Evolutionary conservation across 2,329 filamentous ascomycete species (phyloP).

Genomic region (Talaromyces sp.): DNA sequence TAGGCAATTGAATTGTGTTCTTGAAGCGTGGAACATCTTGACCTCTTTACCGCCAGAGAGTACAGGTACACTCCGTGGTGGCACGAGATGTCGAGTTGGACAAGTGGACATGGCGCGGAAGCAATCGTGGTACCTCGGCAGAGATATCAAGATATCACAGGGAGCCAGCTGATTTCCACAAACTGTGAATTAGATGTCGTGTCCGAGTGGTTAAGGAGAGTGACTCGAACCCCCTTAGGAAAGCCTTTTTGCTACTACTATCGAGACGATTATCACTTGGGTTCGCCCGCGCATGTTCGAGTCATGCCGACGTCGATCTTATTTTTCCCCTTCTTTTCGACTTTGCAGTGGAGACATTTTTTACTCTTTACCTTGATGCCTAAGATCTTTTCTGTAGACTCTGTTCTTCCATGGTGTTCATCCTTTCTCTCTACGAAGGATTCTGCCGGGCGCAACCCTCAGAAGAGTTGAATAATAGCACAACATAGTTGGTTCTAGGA

Average conservation of each 20-base stretch:
- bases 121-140: neutral
- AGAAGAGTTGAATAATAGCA: no score
- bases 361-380: no score
- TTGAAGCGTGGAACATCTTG: conserved; percentile 10
- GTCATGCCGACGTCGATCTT: neutral
- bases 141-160: neutral
- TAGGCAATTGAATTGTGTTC: neutral
- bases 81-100: neutral
- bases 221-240: neutral
- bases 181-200: no score
- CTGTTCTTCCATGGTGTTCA: no score
- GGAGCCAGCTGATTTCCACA: no score
- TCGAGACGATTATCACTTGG: neutral
- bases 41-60: neutral
- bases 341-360: no score
- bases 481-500: no score
- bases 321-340: no score
- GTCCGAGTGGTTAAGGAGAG: neutral
- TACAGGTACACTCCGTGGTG: neutral
- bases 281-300: neutral
- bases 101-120: neutral
- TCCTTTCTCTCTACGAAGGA: no score
- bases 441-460: no score
- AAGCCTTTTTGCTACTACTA: neutral
- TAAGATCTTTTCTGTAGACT: no score